A percentile compares a stretch with the other conserved stretches of the same genome.
These are phyloP conservation scores for Trypanosoma lewisi DNA, from an alignment of 208 protist genomes.

Conservation along the genomic window DNA sequence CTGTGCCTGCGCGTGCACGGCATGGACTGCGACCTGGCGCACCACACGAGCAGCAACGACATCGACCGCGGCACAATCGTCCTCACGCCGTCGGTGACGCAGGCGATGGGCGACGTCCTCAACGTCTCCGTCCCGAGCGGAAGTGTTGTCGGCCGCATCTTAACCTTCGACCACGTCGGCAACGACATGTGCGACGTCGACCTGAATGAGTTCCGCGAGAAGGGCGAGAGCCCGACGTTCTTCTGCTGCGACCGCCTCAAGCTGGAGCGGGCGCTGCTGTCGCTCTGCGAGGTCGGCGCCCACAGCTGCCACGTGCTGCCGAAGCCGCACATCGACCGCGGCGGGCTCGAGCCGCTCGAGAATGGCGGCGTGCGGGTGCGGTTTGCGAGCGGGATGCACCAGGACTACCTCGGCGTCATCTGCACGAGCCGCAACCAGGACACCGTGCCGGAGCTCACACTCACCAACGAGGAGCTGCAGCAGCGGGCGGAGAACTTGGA, in stretches of 20 bases:
- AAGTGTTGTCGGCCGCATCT: constrained; percentile 83
- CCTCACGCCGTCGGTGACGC: constrained; percentile 88
- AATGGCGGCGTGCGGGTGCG: constrained; percentile 84
- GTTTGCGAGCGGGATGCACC: constrained; percentile 75
- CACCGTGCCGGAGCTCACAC: constrained; percentile 75
- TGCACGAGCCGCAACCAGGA: constrained; percentile 79
- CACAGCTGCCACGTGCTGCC: constrained; percentile 85
- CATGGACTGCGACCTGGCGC: constrained; percentile 83
- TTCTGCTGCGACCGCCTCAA: constrained; percentile 90
- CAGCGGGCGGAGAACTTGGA: constrained; percentile 76
- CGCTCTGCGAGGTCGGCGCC: constrained; percentile 75
- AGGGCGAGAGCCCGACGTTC: constrained; percentile 93
- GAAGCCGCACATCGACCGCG: constrained; percentile 72
- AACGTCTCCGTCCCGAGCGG: constrained; percentile 89
- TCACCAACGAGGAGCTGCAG: constrained; percentile 85
- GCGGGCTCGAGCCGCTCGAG: constrained; percentile 73
- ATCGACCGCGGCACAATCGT: constrained; percentile 85
- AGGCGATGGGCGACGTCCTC: constrained; percentile 90
- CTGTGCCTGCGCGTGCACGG: constrained; percentile 87
- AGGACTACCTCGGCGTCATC: constrained; percentile 88
- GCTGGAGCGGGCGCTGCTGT: constrained; percentile 80
- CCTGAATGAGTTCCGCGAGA: constrained; percentile 90
- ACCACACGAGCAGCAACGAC: constrained; percentile 64
- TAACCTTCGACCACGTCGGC: constrained; percentile 90
- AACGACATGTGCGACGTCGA: constrained; percentile 93